phyloP scores from a whole-genome alignment of 768 basidiomycete species.

The Lactarius pseudohatsudake region DNA sequence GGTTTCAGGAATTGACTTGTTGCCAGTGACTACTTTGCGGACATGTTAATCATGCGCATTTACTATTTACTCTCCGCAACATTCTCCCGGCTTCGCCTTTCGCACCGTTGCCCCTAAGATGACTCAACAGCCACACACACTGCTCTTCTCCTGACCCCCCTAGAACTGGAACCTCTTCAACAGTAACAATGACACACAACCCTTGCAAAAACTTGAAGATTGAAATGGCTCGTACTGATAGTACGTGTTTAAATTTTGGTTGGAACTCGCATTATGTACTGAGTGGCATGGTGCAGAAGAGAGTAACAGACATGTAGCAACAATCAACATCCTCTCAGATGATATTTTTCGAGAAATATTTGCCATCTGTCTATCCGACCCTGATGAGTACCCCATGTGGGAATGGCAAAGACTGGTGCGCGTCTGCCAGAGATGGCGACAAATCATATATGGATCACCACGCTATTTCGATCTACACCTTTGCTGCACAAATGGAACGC shows the following conservation, averaged over 20 bases:
- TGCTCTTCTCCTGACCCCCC: constrained; percentile 18
- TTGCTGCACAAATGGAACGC: neutral
- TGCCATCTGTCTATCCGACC: neutral
- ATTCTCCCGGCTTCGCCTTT: too few species aligned
- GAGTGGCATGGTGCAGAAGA: neutral
- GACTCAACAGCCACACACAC: too few species aligned
- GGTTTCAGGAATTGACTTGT: too few species aligned
- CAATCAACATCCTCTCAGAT: neutral
- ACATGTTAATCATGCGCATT: too few species aligned
- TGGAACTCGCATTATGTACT: neutral
- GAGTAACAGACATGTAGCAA: neutral
- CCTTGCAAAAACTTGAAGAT: neutral
- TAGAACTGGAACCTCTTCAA: neutral
- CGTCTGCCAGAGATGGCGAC: too few species aligned
- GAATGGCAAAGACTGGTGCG: too few species aligned
- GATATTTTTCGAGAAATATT: neutral
- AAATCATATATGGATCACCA: too few species aligned
- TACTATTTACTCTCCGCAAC: too few species aligned
- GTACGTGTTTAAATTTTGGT: neutral
- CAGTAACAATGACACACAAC: neutral
- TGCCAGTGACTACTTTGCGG: too few species aligned
- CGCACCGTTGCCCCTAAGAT: too few species aligned
- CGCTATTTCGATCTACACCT: too few species aligned
- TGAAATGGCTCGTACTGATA: neutral
- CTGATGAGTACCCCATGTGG: neutral